Percentiles rank a stretch among this genome's conserved stretches.
These are phyloP conservation scores for Fusarium papillatum DNA, from an alignment of 2,329 filamentous ascomycete species.

Conservation along the genomic window DNA sequence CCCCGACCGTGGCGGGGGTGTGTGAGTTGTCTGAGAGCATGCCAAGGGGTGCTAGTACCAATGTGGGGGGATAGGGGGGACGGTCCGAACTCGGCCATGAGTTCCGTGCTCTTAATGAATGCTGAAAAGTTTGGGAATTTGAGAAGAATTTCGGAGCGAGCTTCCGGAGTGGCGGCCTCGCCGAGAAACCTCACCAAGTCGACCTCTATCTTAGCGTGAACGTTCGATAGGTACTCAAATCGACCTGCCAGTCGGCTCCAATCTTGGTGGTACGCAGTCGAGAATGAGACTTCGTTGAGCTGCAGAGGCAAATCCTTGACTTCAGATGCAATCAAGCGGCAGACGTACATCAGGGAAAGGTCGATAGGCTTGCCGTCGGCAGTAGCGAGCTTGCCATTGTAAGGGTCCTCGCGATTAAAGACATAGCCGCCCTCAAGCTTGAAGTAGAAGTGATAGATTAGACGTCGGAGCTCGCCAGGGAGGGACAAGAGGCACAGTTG, in stretches of 20 bases:
- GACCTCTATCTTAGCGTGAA: neutral
- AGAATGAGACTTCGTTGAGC: neutral
- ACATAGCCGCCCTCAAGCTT: slow-evolving; percentile 4
- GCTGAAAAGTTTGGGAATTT: neutral
- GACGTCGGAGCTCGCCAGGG: neutral
- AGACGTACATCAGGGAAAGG: slow-evolving; percentile 3
- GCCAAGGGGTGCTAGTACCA: too few species aligned
- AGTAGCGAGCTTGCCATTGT: neutral
- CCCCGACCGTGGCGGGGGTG: too few species aligned
- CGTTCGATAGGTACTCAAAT: neutral
- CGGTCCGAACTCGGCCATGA: too few species aligned
- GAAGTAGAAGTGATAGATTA: neutral
- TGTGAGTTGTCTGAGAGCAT: too few species aligned
- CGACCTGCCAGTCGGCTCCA: slow-evolving; percentile 5
- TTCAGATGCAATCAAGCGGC: neutral
- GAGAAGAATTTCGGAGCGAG: neutral
- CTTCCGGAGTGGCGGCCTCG: neutral
- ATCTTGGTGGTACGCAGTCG: neutral
- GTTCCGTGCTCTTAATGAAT: too few species aligned
- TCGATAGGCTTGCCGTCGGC: neutral
- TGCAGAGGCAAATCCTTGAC: neutral
- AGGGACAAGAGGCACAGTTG: neutral
- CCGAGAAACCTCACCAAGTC: neutral
- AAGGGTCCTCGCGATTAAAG: neutral
- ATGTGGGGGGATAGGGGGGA: too few species aligned